Evolutionary conservation across 2,329 filamentous ascomycete species (phyloP).

Genomic region (Colletotrichum brevisporum): DNA sequence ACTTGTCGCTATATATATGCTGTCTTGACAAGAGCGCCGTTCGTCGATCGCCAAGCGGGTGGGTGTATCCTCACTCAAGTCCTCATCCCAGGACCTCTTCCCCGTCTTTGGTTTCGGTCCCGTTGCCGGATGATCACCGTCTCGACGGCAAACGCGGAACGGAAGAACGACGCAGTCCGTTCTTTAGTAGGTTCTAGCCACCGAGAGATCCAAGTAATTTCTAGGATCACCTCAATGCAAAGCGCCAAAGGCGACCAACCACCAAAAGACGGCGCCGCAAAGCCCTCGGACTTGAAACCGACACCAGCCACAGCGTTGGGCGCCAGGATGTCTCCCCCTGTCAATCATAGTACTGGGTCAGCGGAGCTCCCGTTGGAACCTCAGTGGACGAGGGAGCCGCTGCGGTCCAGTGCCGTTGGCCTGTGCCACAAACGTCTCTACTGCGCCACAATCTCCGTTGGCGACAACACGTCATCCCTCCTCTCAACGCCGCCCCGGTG

Average conservation of each 20-base stretch:
- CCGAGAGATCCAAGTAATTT: slow-evolving; percentile 4
- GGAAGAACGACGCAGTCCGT: slow-evolving; percentile 5
- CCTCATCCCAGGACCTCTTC: too few species aligned
- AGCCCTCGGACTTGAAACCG: slow-evolving; percentile 34
- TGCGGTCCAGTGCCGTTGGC: slow-evolving; percentile 6
- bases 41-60: neutral
- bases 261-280: slow-evolving; percentile 6
- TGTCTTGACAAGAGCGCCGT: neutral
- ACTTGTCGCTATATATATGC: slow-evolving; percentile 7
- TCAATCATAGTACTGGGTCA: neutral
- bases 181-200: neutral
- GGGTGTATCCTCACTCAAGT: too few species aligned
- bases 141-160: neutral
- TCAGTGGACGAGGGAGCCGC: neutral
- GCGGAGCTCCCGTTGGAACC: slow-evolving; percentile 9
- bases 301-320: slow-evolving; percentile 25
- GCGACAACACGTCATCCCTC: slow-evolving; percentile 34
- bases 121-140: neutral
- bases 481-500: slow-evolving; percentile 18
- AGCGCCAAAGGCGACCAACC: slow-evolving; percentile 20
- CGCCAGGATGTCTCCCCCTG: slow-evolving; percentile 9
- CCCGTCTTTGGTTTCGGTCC: too few species aligned
- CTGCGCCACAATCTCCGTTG: slow-evolving; percentile 31
- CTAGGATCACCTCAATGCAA: slow-evolving; percentile 32
- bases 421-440: slow-evolving; percentile 28